Percentiles rank a stretch among this genome's conserved stretches.
Conservation (phyloP, 495 filamentous ascomycete species). For the Friedmanniomyces endolithicus region DNA sequence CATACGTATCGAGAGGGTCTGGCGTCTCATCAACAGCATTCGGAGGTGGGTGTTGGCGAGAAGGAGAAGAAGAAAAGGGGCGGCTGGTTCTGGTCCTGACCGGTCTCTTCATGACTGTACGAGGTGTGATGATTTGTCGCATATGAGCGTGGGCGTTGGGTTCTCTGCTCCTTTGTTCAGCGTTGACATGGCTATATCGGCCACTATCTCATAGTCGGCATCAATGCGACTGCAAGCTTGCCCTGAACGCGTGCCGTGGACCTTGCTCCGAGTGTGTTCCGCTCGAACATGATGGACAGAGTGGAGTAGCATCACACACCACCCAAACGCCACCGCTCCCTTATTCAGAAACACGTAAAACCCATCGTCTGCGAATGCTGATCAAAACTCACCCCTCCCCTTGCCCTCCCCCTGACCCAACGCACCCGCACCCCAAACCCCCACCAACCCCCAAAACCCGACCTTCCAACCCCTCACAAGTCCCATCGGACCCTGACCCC, state of each 20-base stretch:
- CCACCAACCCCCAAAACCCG: conserved; percentile 87
- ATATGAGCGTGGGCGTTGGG: background rate
- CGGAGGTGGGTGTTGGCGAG: background rate
- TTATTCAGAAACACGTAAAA: no score
- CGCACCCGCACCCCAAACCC: conserved; percentile 64
- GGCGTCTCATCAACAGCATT: background rate
- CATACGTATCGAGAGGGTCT: conserved; percentile 18
- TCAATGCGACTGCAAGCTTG: no score
- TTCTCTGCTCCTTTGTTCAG: background rate
- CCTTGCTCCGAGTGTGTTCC: no score
- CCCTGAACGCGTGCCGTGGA: no score
- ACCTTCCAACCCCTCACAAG: conserved; percentile 91
- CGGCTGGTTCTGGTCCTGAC: conserved; percentile 12
- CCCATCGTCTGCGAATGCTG: no score
- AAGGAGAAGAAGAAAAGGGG: background rate
- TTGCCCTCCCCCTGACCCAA: conserved; percentile 40
- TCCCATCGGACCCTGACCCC: conserved; percentile 62
- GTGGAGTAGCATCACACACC: no score
- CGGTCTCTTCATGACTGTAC: background rate
- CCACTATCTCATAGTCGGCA: no score
- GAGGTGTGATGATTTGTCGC: background rate
- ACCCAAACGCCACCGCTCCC: no score
- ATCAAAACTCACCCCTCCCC: conserved; percentile 42
- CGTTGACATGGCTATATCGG: background rate
- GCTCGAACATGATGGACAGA: no score